Conservation (phyloP, 768 basidiomycete species). For the Lactarius quietus region DNA sequence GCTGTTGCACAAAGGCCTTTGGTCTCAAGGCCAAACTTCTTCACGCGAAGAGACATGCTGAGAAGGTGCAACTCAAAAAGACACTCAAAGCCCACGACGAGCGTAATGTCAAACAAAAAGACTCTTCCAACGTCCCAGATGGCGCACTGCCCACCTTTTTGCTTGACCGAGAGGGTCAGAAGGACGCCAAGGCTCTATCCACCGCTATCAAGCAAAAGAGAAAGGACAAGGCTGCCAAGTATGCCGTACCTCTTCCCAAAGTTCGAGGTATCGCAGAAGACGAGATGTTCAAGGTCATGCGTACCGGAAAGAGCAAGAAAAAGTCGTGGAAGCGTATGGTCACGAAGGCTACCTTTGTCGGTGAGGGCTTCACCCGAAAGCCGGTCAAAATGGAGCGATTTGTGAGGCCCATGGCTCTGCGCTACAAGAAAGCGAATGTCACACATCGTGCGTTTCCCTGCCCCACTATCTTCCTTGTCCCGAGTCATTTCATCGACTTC, state of each 20-base stretch:
- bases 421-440: constrained; percentile 98
- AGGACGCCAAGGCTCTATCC: constrained; percentile 94
- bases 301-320: constrained; percentile 93
- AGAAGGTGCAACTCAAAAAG: constrained; percentile 99
- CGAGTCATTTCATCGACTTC: neutral
- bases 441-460: constrained; percentile 84
- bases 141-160: constrained; percentile 94
- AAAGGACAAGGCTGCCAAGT: constrained; percentile 99
- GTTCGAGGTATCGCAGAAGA: constrained; percentile 98
- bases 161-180: constrained; percentile 96
- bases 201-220: constrained; percentile 97
- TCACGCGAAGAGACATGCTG: constrained; percentile 92
- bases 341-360: constrained; percentile 98
- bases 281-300: constrained; percentile 99
- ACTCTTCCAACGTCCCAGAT: constrained; percentile 76
- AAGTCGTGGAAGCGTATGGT: constrained; percentile 99
- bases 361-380: constrained; percentile 96
- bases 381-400: constrained; percentile 99
- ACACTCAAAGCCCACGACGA: constrained; percentile 99
- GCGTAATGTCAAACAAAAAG: constrained; percentile 93
- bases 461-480: neutral
- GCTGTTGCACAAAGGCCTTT: constrained; percentile 85
- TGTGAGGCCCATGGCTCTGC: constrained; percentile 93
- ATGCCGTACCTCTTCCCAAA: constrained; percentile 93
- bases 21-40: constrained; percentile 98